phyloP scores from a whole-genome alignment of 495 filamentous ascomycete species.

The Halenospora varia region DNA sequence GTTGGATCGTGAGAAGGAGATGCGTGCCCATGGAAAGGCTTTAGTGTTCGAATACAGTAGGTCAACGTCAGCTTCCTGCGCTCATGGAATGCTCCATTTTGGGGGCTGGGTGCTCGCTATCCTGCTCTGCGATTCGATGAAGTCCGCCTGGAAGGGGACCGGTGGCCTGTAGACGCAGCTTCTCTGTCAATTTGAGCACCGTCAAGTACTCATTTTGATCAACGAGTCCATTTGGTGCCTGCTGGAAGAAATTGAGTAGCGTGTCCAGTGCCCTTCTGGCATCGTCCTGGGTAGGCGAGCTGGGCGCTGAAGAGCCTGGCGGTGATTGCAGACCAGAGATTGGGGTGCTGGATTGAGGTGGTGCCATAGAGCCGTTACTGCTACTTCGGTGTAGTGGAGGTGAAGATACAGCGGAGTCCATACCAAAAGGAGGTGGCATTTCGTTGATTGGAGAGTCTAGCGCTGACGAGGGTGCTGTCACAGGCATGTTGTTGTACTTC shows the following conservation, averaged over 20 bases:
- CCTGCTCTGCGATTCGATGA: constrained; percentile 60
- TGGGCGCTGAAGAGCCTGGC: constrained; percentile 41
- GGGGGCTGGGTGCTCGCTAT: constrained; percentile 38
- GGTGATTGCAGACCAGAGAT: constrained; percentile 34
- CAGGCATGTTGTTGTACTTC: constrained; percentile 56
- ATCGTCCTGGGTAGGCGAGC: constrained; percentile 86
- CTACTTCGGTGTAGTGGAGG: constrained; percentile 49
- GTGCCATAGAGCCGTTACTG: constrained; percentile 46
- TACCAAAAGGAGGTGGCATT: constrained; percentile 41
- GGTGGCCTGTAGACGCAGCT: constrained; percentile 63
- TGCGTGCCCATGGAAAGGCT: too few species aligned
- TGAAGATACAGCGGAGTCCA: constrained; percentile 50
- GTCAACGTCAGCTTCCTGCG: constrained; percentile 17
- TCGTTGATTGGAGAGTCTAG: constrained; percentile 70
- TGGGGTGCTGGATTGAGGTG: constrained; percentile 39
- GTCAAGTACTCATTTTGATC: constrained; percentile 81
- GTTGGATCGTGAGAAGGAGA: constrained; percentile 12
- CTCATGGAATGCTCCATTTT: constrained; percentile 51
- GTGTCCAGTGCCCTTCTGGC: constrained; percentile 81
- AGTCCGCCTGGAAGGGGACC: constrained; percentile 62
- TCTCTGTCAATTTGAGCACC: constrained; percentile 82
- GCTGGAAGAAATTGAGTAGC: constrained; percentile 78
- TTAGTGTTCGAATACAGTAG: too few species aligned
- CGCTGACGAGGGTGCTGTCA: constrained; percentile 53
- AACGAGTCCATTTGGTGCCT: constrained; percentile 61